Evolutionary conservation across 805 yeast genomes (phyloP).

Genomic region (Sporopachydermia lactativora): DNA sequence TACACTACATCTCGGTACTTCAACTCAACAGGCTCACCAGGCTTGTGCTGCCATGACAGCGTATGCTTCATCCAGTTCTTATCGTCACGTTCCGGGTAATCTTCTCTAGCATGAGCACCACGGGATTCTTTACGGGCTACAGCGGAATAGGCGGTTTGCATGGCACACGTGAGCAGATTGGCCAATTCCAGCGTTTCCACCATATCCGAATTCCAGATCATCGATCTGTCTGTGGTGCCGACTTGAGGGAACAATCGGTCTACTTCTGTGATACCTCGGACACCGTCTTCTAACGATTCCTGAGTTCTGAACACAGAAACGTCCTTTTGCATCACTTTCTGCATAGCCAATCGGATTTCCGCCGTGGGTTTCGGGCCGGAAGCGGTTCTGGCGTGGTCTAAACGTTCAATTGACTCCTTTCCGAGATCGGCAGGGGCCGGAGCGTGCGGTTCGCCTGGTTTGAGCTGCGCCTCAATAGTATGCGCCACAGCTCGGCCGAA

Average conservation of each 20-base stretch:
- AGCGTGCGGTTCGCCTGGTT: slow-evolving; percentile 81
- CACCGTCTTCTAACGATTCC: slow-evolving; percentile 86
- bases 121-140: slow-evolving; percentile 94
- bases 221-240: slow-evolving; percentile 86
- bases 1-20: slow-evolving; percentile 77
- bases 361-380: slow-evolving; percentile 75
- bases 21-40: slow-evolving; percentile 59
- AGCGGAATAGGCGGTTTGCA: slow-evolving; percentile 89
- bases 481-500: slow-evolving; percentile 98
- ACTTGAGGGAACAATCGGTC: slow-evolving; percentile 64
- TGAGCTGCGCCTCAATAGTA: slow-evolving; percentile 70
- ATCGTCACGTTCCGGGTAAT: slow-evolving; percentile 91
- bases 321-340: slow-evolving; percentile 90
- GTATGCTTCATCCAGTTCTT: slow-evolving; percentile 97
- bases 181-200: slow-evolving; percentile 94
- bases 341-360: slow-evolving; percentile 83
- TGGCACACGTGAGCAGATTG: slow-evolving; percentile 92
- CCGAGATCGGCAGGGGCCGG: slow-evolving; percentile 81
- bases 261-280: slow-evolving; percentile 55
- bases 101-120: slow-evolving; percentile 99
- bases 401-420: slow-evolving; percentile 75
- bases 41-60: slow-evolving; percentile 71
- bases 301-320: slow-evolving; percentile 96
- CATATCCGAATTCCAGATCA: slow-evolving; percentile 98
- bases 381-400: slow-evolving; percentile 80